Evolutionary conservation across 1,284 basidiomycete species (phyloP), one percentile per base, ranked within the genome.

Genomic region (Sporisorium sorghi): DNA sequence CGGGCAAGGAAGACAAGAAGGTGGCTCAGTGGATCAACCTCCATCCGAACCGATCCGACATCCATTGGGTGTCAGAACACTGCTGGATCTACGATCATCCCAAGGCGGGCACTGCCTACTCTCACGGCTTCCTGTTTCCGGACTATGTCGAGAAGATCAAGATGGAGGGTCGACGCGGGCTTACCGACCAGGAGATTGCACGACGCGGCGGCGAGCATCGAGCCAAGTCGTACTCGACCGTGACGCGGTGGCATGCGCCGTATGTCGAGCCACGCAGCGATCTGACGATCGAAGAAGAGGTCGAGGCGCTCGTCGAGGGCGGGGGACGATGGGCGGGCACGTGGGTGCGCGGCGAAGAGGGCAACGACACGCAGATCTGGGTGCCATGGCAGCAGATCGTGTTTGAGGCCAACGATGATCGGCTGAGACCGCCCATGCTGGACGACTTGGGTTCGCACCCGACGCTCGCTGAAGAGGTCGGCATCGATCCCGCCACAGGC

Each of bases 41-140:
- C 61, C 95, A 98, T 86, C 96, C 96, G 0, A 89, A 90, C 49
- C 89, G 91, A 12, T 86, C 88, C 35, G 88, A 91, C 73, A 90
- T 99, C 39, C 89, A 93, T 56, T 98, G 94, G 94, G 88, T 89
- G 30, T 91, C 92, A 77, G 96, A 99, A 83, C 89, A 91, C 28
- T 98, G 96, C 85, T 97, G 93, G 93, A 94, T 99, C 75, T 97
- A 99, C 85, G 96, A 99, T 85, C 95, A 97, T 85, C 96, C 96
- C 0, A 91, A 93, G 55, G 90, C 92, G 3, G 91, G 92, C 49
- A 97, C 95, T 87, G 64, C 85, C 15, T 97, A 98, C 84, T 90
- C 93, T 5, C 96, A 97, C 85, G 96, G 96, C 1, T 99, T 93
- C 87, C 86, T 98, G n/a, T 99, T 95, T 86, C 96, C 96, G 0